A percentile compares a stretch with the other conserved stretches of the same genome.
Evolutionary conservation across 129 eudicot genomes (phyloP).

Genomic region (Centella asiatica): DNA sequence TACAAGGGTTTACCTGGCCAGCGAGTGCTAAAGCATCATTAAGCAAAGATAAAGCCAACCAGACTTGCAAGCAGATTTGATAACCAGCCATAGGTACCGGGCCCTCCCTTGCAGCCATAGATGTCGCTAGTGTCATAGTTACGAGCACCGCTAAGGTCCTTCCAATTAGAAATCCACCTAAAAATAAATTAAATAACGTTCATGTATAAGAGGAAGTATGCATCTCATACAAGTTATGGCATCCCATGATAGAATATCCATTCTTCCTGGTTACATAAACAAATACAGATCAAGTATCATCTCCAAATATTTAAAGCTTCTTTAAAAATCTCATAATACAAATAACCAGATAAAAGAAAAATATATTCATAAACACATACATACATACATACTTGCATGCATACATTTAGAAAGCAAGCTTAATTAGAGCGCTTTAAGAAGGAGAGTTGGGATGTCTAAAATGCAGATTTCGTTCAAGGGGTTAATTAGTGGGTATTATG

Average conservation of each 20-base stretch:
- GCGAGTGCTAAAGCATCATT: conserved; percentile 97
- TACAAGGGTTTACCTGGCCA: conserved; percentile 59
- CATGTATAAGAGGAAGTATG: background rate
- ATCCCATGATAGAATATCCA: background rate
- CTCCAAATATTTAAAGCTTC: too few relatives aligned
- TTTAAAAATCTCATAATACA: too few relatives aligned
- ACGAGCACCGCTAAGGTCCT: conserved; percentile 73
- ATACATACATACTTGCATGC: too few relatives aligned
- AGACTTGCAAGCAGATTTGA: conserved; percentile 79
- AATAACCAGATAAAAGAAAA: too few relatives aligned
- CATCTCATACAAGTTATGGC: conserved; percentile 4
- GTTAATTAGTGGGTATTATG: too few relatives aligned
- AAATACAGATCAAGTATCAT: background rate
- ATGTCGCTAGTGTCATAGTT: conserved; percentile 77
- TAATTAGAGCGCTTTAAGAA: too few relatives aligned
- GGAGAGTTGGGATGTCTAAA: too few relatives aligned
- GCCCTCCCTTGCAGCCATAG: conserved; percentile 94
- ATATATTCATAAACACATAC: too few relatives aligned
- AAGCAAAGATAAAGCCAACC: conserved; percentile 91
- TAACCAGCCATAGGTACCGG: conserved; percentile 84
- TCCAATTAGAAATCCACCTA: conserved; percentile 72
- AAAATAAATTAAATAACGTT: conserved; percentile 7
- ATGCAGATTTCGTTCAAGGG: too few relatives aligned
- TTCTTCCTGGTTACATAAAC: background rate
- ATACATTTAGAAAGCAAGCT: too few relatives aligned